Evolutionary conservation across 345 rosid species (phyloP).

Genomic region (Citrus cavaleriei): DNA sequence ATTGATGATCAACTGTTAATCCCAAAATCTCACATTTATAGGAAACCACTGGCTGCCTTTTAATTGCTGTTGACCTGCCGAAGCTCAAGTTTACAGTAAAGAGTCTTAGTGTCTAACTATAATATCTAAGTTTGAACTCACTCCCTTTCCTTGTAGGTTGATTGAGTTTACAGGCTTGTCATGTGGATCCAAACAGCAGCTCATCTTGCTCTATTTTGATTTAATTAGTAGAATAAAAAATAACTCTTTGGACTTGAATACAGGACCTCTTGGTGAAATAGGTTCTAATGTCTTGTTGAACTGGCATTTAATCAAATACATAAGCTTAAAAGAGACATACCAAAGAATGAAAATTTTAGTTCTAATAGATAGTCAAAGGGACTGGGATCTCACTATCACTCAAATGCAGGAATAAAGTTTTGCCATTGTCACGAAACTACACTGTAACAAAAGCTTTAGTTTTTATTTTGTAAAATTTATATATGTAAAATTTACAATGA

Average conservation of each 20-base stretch:
- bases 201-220: neutral
- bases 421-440: neutral
- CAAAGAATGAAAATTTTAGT: neutral
- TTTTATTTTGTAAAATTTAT: neutral
- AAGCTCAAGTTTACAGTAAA: neutral
- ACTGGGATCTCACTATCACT: neutral
- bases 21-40: neutral
- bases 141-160: neutral
- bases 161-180: neutral
- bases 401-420: neutral
- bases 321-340: neutral
- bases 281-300: neutral
- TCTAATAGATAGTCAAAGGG: neutral
- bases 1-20: neutral
- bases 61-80: no score
- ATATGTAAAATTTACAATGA: neutral
- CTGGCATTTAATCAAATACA: neutral
- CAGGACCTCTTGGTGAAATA: neutral
- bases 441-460: neutral
- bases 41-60: no score
- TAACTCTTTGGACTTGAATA: neutral
- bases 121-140: neutral
- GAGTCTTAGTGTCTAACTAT: neutral
- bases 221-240: neutral
- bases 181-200: neutral